Evolutionary conservation across 306 rosid species (phyloP), one percentile per base, ranked within the genome.

Genomic region (Myrica gale): DNA sequence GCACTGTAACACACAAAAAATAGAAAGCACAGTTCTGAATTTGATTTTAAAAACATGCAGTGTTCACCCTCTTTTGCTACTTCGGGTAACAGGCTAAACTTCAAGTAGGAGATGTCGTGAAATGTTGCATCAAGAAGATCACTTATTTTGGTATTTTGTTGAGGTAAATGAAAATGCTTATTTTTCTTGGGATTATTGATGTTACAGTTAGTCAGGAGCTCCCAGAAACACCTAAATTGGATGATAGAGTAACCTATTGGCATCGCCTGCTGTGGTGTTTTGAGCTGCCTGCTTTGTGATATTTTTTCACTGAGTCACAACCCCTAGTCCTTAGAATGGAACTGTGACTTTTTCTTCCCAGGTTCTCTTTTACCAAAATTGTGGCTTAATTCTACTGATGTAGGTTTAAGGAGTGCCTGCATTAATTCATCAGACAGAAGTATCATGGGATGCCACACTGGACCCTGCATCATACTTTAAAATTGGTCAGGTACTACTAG

Each of bases 371-470:
- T 5, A 39, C 42, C 70, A 42, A 55, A 72, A 41, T 51, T 70
- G 72, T 76, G 73, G 53, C 51, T 41, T 67, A 37, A 78, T 72
- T 57, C 57, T 75, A 66, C 48, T 80, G n/a, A 48, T 76, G 82
- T 78, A 95, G 97, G 84, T 92, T 41, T 97, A 92, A 74, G 97
- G 89, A 78, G 93, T 92, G 54, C 83, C 97, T 73, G 97, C 99
- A 17, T 83, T 95, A 73, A 87, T 95, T 85, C 97, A 89, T 83
- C 99, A 90, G 89, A 80, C 97, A 66, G 93, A 95, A 88, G 81
- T 95, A 80, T 90, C 99, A 1, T 95, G 99, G 99, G 99, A 95
- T 83, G 89, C 87, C 81, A 88, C 92, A 58, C 75, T 90, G 82
- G 86, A 89, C 84, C 96, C 96, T 53, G 47, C 87, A 55, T 79